Evolutionary conservation across 1,284 basidiomycete genomes (phyloP).

Genomic region (Cryptococcus depauperatus): DNA sequence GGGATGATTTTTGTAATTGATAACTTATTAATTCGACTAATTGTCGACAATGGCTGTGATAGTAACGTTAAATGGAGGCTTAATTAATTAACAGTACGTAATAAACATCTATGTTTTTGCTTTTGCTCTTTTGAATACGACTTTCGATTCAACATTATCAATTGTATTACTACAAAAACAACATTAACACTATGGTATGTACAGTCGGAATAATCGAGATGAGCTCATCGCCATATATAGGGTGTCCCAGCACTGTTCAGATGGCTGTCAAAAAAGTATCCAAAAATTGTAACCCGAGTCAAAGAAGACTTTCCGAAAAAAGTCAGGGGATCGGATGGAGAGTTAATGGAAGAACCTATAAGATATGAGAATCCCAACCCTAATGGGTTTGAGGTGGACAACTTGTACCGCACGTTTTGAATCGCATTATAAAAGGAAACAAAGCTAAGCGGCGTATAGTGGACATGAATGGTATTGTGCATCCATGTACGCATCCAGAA

Average conservation of each 20-base stretch:
- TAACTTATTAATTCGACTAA: too few relatives aligned
- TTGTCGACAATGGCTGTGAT: too few relatives aligned
- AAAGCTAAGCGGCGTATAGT: slow-evolving; percentile 17
- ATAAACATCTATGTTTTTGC: too few relatives aligned
- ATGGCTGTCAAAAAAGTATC: slow-evolving; percentile 94
- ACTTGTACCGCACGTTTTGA: slow-evolving; percentile 71
- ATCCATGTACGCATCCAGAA: slow-evolving; percentile 98
- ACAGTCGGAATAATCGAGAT: too few relatives aligned
- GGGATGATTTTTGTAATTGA: too few relatives aligned
- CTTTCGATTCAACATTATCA: too few relatives aligned
- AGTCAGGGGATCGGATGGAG: slow-evolving; percentile 53
- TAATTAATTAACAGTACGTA: too few relatives aligned
- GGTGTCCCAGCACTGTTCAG: slow-evolving; percentile 87
- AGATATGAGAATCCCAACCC: slow-evolving; percentile 82
- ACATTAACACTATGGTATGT: too few relatives aligned
- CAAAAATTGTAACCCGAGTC: slow-evolving; percentile 80
- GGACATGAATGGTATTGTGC: slow-evolving; percentile 59
- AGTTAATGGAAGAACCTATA: slow-evolving; percentile 67
- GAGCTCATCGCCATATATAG: too few relatives aligned
- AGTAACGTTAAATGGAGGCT: too few relatives aligned
- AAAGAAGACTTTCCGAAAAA: slow-evolving; percentile 70
- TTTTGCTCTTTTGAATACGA: too few relatives aligned
- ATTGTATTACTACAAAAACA: too few relatives aligned
- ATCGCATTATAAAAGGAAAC: slow-evolving; percentile 21
- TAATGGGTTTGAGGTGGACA: slow-evolving; percentile 94